Percentiles rank a stretch among this genome's conserved stretches.
Conservation (phyloP, 2,329 filamentous ascomycete genomes). For the Trichoderma oligosporum region DNA sequence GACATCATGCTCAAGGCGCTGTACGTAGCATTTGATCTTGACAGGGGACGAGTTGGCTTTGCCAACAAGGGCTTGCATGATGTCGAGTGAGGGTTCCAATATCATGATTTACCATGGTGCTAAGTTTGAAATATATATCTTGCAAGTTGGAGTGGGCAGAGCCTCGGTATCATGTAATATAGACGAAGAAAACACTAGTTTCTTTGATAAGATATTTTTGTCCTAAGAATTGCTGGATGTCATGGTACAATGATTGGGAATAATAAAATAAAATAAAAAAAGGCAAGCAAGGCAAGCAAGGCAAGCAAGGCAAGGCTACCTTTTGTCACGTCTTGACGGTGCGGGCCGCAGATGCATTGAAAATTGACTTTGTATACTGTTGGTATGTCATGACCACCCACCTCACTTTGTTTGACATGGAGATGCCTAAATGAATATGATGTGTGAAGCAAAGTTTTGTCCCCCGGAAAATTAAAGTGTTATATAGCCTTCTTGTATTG, state of each 20-base stretch:
- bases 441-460: too few species aligned
- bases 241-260: not conserved
- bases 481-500: conserved; percentile 18
- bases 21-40: conserved; percentile 67
- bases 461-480: not conserved
- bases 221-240: not conserved
- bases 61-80: conserved; percentile 41
- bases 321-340: too few species aligned
- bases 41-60: conserved; percentile 39
- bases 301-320: too few species aligned
- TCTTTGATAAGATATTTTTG: not conserved
- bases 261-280: too few species aligned
- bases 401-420: too few species aligned
- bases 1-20: conserved; percentile 76
- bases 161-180: not conserved
- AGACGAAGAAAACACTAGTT: not conserved
- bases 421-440: too few species aligned
- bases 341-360: too few species aligned
- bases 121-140: not conserved
- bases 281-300: too few species aligned
- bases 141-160: not conserved
- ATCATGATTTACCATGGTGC: not conserved
- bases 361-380: too few species aligned
- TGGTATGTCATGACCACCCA: too few species aligned
- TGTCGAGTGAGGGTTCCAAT: not conserved